Conservation (phyloP, 2,329 filamentous ascomycete genomes). For the Hypoxylon sp. region DNA sequence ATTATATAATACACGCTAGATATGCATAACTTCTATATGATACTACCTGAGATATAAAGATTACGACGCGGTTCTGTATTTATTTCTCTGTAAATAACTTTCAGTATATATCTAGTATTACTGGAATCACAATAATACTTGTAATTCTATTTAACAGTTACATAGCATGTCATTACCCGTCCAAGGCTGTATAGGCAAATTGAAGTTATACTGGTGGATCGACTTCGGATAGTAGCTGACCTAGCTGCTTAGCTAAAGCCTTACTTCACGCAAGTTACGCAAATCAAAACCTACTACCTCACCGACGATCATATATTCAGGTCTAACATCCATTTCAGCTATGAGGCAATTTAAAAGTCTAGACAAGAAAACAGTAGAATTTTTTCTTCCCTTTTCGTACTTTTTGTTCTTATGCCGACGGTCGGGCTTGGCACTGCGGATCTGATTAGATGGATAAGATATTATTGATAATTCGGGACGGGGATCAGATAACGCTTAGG, state of each 20-base stretch:
- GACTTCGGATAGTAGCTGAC: background rate
- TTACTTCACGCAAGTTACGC: too few relatives aligned
- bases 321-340: background rate
- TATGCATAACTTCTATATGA: too few relatives aligned
- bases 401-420: background rate
- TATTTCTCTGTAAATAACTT: too few relatives aligned
- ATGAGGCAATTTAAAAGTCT: background rate
- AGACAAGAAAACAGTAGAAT: background rate
- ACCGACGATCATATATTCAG: background rate
- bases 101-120: background rate
- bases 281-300: too few relatives aligned
- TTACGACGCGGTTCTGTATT: too few relatives aligned
- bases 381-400: background rate
- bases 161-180: too few relatives aligned
- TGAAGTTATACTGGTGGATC: too few relatives aligned
- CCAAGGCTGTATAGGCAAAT: too few relatives aligned
- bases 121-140: background rate
- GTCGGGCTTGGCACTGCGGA: conserved; percentile 28
- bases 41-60: too few relatives aligned
- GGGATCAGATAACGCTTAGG: conserved; percentile 18
- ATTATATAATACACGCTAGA: too few relatives aligned
- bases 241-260: background rate
- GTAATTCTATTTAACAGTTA: too few relatives aligned
- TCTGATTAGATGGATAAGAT: conserved; percentile 14
- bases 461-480: conserved; percentile 4